phyloP scores from a whole-genome alignment of 768 basidiomycete genomes.

The Chalciporus pseudorubinellus region DNA sequence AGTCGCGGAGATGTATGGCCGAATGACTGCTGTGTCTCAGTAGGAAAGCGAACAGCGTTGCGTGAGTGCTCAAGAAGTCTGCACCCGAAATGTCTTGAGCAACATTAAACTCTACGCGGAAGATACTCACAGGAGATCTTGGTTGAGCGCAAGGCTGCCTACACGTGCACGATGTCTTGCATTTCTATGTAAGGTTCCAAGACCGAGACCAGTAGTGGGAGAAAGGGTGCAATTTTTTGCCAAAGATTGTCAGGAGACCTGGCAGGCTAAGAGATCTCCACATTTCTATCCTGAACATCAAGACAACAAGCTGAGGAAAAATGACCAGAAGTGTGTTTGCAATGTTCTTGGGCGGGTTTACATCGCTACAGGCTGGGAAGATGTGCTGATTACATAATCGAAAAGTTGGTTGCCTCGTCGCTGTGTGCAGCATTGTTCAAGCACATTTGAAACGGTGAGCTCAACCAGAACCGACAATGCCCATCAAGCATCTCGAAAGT shows the following conservation, averaged over 20 bases:
- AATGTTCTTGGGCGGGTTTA: too few relatives aligned
- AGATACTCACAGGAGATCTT: constrained; percentile 20
- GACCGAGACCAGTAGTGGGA: constrained; percentile 5
- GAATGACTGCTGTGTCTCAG: constrained; percentile 9
- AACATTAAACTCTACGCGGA: constrained; percentile 14
- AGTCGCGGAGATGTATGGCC: neutral
- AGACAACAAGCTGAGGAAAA: neutral
- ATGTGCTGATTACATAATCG: constrained; percentile 28
- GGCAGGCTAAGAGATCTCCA: too few relatives aligned
- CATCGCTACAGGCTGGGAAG: constrained; percentile 10
- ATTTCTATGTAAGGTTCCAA: constrained; percentile 9
- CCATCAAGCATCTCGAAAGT: constrained; percentile 85
- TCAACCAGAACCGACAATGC: constrained; percentile 46
- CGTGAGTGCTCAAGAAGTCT: constrained; percentile 2
- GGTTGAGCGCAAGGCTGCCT: neutral
- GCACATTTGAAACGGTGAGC: constrained; percentile 2
- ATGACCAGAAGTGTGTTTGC: neutral
- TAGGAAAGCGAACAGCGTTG: neutral
- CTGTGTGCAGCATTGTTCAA: constrained; percentile 24
- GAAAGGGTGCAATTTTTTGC: neutral
- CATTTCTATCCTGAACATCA: neutral
- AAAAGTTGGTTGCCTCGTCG: constrained; percentile 15
- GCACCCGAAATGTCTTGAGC: constrained; percentile 4
- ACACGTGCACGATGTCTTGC: constrained; percentile 9
- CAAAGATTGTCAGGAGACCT: constrained; percentile 2